Evolutionary conservation across 352 stramenopile species (phyloP).

Genomic region (Pythium biforme): DNA sequence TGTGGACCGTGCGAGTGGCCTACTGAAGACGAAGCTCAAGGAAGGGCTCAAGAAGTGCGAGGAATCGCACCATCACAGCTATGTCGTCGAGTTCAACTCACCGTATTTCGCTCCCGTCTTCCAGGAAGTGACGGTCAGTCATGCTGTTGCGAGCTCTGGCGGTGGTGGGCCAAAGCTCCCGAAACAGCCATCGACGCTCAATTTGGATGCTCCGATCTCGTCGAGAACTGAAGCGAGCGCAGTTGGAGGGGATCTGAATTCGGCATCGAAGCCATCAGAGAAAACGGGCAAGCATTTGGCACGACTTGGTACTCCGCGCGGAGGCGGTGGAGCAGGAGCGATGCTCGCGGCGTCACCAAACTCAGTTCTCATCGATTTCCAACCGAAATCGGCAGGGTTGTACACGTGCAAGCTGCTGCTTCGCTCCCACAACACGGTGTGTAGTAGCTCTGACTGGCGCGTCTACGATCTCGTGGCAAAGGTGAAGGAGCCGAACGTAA

Average conservation of each 20-base stretch:
- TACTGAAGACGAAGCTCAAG: conserved; percentile 73
- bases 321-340: conserved; percentile 25
- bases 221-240: conserved; percentile 15
- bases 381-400: conserved; percentile 64
- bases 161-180: neutral
- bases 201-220: conserved; percentile 1
- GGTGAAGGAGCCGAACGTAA: conserved; percentile 85
- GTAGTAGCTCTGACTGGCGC: conserved; percentile 71
- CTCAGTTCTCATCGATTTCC: conserved; percentile 65
- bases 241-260: neutral
- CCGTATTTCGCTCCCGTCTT: conserved; percentile 77
- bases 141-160: neutral
- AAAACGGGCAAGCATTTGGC: conserved; percentile 50
- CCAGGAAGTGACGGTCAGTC: conserved; percentile 49
- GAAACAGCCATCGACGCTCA: conserved; percentile 14
- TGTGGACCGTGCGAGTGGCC: conserved; percentile 63
- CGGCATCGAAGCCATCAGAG: conserved; percentile 14
- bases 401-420: conserved; percentile 75
- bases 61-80: conserved; percentile 61
- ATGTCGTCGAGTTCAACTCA: conserved; percentile 83
- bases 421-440: conserved; percentile 52
- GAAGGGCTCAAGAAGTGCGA: conserved; percentile 78
- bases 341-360: conserved; percentile 36
- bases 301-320: conserved; percentile 42
- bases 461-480: conserved; percentile 84